Percentiles rank a stretch among this genome's conserved stretches.
phyloP scores from a whole-genome alignment of 129 eudicot species.

The Mikania micrantha region DNA sequence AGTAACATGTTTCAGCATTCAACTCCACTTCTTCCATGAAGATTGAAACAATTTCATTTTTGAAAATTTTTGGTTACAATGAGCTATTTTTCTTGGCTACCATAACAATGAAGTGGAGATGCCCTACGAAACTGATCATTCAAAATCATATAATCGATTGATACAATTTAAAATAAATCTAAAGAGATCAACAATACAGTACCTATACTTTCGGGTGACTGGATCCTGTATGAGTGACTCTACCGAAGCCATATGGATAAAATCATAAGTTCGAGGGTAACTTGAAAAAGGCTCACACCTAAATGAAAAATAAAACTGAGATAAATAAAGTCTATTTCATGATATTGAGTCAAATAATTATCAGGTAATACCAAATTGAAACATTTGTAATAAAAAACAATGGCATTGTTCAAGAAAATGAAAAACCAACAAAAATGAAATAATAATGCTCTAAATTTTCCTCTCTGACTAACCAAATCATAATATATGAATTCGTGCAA shows the following conservation, averaged over 20 bases:
- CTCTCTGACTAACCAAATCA: neutral
- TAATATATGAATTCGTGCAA: neutral
- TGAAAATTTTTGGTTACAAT: neutral
- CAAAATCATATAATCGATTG: neutral
- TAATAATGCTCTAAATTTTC: neutral
- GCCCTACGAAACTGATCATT: neutral
- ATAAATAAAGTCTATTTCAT: neutral
- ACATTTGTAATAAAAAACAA: neutral
- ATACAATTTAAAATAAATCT: neutral
- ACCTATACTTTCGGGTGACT: constrained; percentile 62
- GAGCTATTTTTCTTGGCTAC: neutral
- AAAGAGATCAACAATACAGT: neutral
- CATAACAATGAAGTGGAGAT: neutral
- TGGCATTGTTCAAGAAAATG: neutral
- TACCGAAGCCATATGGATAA: constrained; percentile 60
- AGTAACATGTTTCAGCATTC: neutral
- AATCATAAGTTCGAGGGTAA: constrained; percentile 88
- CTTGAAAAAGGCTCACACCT: constrained; percentile 99
- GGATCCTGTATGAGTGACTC: constrained; percentile 70
- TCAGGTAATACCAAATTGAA: neutral
- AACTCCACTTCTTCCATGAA: neutral
- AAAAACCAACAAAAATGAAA: neutral
- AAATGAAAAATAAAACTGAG: neutral
- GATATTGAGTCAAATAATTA: neutral
- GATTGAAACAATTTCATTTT: too few species aligned